Evolutionary conservation across 2,329 filamentous ascomycete genomes (phyloP).

Genomic region (Pseudofabraea citricarpa): DNA sequence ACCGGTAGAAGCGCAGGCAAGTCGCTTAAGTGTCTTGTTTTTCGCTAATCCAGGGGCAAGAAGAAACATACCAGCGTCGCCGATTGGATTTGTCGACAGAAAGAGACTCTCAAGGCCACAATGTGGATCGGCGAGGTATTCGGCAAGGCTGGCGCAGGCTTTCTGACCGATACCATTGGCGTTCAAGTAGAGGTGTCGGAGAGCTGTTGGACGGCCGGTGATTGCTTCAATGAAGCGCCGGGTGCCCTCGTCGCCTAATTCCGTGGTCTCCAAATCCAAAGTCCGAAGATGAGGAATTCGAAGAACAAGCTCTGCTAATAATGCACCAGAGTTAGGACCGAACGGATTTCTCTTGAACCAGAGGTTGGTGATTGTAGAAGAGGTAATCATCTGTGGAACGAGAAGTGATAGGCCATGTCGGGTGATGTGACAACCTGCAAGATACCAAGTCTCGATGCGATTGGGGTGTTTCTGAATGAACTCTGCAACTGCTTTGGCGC

Average conservation of each 20-base stretch:
- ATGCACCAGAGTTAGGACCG: conserved; percentile 30
- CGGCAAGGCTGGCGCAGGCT: conserved; percentile 11
- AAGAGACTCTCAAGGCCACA: conserved; percentile 14
- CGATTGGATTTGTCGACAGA: conserved; percentile 11
- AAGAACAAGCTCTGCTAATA: conserved; percentile 41
- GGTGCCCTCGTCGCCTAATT: conserved; percentile 40
- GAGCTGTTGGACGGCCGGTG: conserved; percentile 1
- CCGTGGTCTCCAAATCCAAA: conserved; percentile 48
- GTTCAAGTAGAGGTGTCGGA: conserved; percentile 13
- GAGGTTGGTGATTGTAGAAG: conserved; percentile 40
- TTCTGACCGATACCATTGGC: conserved; percentile 14
- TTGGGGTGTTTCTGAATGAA: conserved; percentile 41
- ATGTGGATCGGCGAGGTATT: conserved; percentile 10
- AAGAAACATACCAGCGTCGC: conserved; percentile 8
- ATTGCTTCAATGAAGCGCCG: conserved; percentile 9
- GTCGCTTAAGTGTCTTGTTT: conserved; percentile 8
- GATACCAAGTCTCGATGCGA: conserved; percentile 50
- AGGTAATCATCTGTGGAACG: conserved; percentile 39
- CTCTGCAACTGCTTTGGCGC: conserved; percentile 38
- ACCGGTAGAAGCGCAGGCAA: conserved; percentile 7
- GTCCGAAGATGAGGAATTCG: conserved; percentile 38
- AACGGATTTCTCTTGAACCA: conserved; percentile 53
- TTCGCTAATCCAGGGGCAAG: conserved; percentile 8
- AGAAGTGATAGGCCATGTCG: conserved; percentile 34
- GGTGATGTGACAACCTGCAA: conserved; percentile 50